Base-by-base conservation (phyloP, 169 alveolate genomes). In the Cryptosporidium canis region DNA sequence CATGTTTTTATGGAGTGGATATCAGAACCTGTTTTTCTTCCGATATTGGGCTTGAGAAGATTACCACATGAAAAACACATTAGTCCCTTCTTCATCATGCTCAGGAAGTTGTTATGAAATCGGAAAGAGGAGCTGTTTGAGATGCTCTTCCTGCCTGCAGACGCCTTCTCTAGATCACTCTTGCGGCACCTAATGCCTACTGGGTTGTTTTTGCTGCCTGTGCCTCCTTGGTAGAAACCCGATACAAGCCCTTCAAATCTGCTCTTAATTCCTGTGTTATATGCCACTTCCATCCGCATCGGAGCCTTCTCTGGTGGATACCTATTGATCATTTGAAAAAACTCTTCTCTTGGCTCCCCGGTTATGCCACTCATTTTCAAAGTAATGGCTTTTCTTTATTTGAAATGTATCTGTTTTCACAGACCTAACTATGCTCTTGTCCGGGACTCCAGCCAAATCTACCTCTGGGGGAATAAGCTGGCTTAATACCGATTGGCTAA, bases 51-150 rank as follows among this genome's bases (percentile, higher is more conserved):
- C 21, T 27, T 44, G 37, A 68, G n/a, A 27, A 61, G 18, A 18
- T 24, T 58, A 14, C 87, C 87, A 39, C 87, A 77, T 21, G 87
- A 77, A 77, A 77, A 77, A 77, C 87, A 77, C 14, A 77, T 77
- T 43, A 77, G 51, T 14, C 87, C 87, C 35, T 58, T 77, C 45
- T 77, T 77, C 53, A 77, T 77, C 87, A 77, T 77, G 21, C 18
- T 58, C 27, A 61, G 24, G 44, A 77, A 77, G 6, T 77, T 61
- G 7, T 48, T 58, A 64, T 77, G 55, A 18, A 18, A 27, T 63
- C 66, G 55, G 16, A 9, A 7, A 43, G 56, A 1, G 35, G 68
- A 16, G 0, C 5, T 61, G 7, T 27, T 18, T 77, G 66, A 21
- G 43, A 35, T 21, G 29, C 9, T 24, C 33, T 68, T 45, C 29